Conservation (phyloP, 768 basidiomycete species). For the Podaxis sp. region DNA sequence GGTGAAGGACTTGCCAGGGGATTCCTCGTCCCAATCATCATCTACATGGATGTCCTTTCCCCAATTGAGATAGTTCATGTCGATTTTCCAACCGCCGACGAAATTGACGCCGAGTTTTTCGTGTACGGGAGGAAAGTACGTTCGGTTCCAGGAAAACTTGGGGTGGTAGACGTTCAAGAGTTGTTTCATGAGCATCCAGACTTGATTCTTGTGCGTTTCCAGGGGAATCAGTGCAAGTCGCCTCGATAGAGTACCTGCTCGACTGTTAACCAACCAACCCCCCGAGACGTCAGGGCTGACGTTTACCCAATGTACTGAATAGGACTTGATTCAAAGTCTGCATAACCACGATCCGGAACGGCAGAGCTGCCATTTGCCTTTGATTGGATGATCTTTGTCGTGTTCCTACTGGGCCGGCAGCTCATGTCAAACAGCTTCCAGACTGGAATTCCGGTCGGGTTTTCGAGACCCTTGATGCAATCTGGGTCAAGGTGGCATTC, state of each 20-base stretch:
- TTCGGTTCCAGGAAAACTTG: constrained; percentile 22
- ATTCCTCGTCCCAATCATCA: constrained; percentile 25
- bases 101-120: constrained; percentile 18
- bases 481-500: constrained; percentile 21
- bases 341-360: constrained; percentile 19
- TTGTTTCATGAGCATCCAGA: constrained; percentile 26
- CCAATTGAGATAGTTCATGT: constrained; percentile 20
- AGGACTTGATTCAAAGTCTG: constrained; percentile 13
- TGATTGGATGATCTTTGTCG: constrained; percentile 14
- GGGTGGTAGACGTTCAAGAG: constrained; percentile 23
- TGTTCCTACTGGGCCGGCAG: constrained; percentile 17
- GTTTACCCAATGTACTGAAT: constrained; percentile 23
- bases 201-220: constrained; percentile 21
- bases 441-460: constrained; percentile 29
- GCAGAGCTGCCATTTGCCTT: constrained; percentile 28
- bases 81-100: constrained; percentile 20
- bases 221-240: constrained; percentile 24
- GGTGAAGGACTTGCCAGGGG: constrained; percentile 26
- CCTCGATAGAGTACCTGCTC: constrained; percentile 28
- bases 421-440: constrained; percentile 33
- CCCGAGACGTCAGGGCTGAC: not conserved
- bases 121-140: constrained; percentile 18
- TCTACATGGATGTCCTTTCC: constrained; percentile 15
- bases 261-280: not conserved
- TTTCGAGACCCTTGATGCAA: constrained; percentile 22